Conservation (phyloP, 2,329 filamentous ascomycete genomes). For the Davidsoniella australis region DNA sequence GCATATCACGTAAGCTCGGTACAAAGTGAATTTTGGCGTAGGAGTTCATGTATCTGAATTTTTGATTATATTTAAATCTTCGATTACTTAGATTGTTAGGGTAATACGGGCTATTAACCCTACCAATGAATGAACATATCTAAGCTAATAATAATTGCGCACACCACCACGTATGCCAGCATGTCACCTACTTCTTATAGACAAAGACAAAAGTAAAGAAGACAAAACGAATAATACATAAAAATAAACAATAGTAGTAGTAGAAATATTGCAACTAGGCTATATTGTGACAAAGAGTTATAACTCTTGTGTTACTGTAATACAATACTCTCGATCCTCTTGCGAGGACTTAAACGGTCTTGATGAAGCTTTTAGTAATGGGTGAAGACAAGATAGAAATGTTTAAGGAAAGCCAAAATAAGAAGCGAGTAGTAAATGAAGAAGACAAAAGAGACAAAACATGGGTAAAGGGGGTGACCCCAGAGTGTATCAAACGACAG, state of each 20-base stretch:
- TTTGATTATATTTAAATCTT: no score
- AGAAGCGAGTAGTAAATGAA: conserved; percentile 5
- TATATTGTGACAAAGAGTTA: conserved; percentile 3
- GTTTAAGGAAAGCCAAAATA: conserved; percentile 14
- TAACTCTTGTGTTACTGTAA: conserved; percentile 8
- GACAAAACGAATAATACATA: background rate
- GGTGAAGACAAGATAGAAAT: conserved; percentile 10
- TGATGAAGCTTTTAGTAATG: background rate
- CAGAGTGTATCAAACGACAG: conserved; percentile 12
- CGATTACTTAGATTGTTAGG: no score
- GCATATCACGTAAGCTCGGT: no score
- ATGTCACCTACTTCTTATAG: background rate
- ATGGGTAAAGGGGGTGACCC: conserved; percentile 11
- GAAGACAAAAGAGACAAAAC: conserved; percentile 7
- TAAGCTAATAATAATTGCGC: no score
- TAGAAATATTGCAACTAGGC: background rate
- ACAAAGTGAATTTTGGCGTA: no score
- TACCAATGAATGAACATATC: no score
- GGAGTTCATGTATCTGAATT: no score
- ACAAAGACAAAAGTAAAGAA: background rate
- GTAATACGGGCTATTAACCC: no score
- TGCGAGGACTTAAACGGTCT: conserved; percentile 2
- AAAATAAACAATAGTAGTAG: background rate
- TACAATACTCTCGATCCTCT: conserved; percentile 1
- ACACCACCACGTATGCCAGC: background rate